Evolutionary conservation across 305 asterid genomes (phyloP), one percentile per base, ranked within the genome.

Genomic region (Solanum chacoense): DNA sequence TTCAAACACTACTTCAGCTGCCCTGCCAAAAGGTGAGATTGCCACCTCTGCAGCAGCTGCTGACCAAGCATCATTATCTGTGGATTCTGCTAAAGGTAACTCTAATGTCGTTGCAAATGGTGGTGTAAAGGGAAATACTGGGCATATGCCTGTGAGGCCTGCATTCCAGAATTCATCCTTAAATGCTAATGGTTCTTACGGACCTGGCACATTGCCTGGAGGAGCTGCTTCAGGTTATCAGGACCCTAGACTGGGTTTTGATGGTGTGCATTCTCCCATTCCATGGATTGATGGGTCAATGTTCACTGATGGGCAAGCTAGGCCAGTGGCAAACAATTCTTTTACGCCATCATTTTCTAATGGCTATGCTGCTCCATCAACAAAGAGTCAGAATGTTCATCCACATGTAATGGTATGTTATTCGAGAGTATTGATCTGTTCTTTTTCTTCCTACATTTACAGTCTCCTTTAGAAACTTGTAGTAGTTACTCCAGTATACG

Each of bases 251-350:
- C 92, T 77, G 86, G 92, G 89, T 81, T 93, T 87, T 90, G 98
- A 95, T 88, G 96, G 96, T 86, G 38, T 91, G 20, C 93, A 85
- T 59, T 93, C 95, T 8, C 95, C 96, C 38, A 37, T 94, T 63
- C 92, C 95, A 28, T 95, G 96, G 97, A 35, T 93, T 78, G 96
- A 93, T 63, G 90, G 88, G 26, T 92, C 94, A 10, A 92, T 93
- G 55, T 93, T 88, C 89, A 86, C 93, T 20, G 96, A 93, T 79
- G 96, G 92, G 59, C 94, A 93, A 85, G 88, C 89, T 28, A 91
- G 93, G 90, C 90, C 92, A 6, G 86, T 91, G 18, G 90, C 88
- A 8, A 91, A 91, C 85, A 92, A 94, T 18, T 87, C 98, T 6
- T 84, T 90, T 90, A 88, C 91, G 59, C 90, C 94, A 6, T 72